These are phyloP conservation scores for Saprolegnia parasitica DNA, from an alignment of 352 stramenopile genomes.

Conservation along the genomic window DNA sequence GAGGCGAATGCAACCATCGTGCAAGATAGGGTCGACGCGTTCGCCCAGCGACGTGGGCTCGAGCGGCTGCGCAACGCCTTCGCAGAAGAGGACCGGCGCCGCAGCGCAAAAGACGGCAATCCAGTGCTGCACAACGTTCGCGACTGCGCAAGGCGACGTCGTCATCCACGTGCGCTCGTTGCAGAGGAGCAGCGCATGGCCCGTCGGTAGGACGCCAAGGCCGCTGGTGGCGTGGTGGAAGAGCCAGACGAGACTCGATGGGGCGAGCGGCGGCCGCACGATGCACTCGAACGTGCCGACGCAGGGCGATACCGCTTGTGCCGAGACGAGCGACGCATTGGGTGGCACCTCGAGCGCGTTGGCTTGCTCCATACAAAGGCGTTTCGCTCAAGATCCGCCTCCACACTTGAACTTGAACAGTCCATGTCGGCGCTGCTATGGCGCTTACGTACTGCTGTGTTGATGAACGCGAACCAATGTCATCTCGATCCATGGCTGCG, in stretches of 20 bases:
- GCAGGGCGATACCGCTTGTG: background rate
- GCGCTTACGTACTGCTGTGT: too few relatives aligned
- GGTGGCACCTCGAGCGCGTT: background rate
- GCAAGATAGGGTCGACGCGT: background rate
- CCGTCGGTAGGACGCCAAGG: background rate
- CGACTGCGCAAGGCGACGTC: background rate
- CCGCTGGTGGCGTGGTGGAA: background rate
- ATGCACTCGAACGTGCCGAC: background rate
- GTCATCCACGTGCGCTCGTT: background rate
- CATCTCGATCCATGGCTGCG: too few relatives aligned
- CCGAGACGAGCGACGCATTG: background rate
- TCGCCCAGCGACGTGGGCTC: background rate
- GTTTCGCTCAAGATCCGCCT: background rate
- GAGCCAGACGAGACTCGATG: background rate
- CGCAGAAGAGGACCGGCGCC: background rate
- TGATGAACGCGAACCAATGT: too few relatives aligned
- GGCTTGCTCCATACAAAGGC: background rate
- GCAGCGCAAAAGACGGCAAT: background rate
- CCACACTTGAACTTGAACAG: too few relatives aligned
- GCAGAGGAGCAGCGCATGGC: background rate
- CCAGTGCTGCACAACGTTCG: conserved; percentile 5
- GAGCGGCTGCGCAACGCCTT: background rate
- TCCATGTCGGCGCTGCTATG: too few relatives aligned
- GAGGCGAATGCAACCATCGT: background rate
- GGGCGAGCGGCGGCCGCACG: background rate